Evolutionary conservation across 164 flowering plant species (phyloP).

Genomic region (Stephania cephalantha): DNA sequence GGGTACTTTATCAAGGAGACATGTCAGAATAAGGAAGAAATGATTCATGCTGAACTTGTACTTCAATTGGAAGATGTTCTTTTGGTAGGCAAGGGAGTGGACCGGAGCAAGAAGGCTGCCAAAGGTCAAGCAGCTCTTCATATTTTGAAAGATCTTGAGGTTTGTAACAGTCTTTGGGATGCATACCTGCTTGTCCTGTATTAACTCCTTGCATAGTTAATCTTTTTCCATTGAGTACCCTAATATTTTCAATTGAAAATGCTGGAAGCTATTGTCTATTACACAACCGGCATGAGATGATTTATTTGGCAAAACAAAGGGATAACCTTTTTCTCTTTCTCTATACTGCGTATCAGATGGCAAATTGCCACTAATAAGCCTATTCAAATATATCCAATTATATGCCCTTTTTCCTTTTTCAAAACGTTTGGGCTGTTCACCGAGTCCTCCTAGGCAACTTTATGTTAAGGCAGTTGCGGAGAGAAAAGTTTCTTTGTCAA

Average conservation of each 20-base stretch:
- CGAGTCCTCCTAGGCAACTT: background rate
- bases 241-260: background rate
- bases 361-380: too few relatives aligned
- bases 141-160: conserved; percentile 68
- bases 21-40: conserved; percentile 34
- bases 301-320: too few relatives aligned
- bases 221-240: background rate
- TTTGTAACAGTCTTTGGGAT: conserved; percentile 20
- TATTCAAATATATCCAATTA: too few relatives aligned
- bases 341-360: too few relatives aligned
- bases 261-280: too few relatives aligned
- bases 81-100: conserved; percentile 49
- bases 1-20: conserved; percentile 62
- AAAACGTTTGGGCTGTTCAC: too few relatives aligned
- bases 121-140: conserved; percentile 67
- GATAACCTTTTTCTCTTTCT: too few relatives aligned
- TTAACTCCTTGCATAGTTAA: background rate
- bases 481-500: background rate
- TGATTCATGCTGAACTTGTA: conserved; percentile 45
- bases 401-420: too few relatives aligned
- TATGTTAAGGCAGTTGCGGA: background rate
- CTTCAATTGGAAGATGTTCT: conserved; percentile 63
- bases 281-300: too few relatives aligned
- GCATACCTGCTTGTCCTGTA: background rate
- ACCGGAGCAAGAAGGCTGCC: conserved; percentile 47